Evolutionary conservation across 2,329 filamentous ascomycete species (phyloP).

Genomic region (Penicillium paneum): DNA sequence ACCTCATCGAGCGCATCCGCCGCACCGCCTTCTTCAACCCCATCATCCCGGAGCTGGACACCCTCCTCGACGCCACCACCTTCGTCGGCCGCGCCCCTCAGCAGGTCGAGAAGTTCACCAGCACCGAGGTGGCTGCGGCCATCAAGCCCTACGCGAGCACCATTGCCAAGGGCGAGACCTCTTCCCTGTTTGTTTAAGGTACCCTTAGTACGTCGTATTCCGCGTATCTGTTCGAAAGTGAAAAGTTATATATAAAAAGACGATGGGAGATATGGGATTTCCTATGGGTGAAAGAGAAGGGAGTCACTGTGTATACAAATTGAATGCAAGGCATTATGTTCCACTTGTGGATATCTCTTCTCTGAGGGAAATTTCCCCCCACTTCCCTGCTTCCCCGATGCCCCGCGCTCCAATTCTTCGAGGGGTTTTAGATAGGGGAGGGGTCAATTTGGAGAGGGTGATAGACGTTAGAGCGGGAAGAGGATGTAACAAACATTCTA

Average conservation of each 20-base stretch:
- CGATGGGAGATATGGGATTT: not conserved
- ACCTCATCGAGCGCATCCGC: conserved; percentile 75
- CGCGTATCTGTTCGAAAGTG: not conserved
- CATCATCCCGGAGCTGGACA: conserved; percentile 66
- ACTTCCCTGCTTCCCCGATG: conserved; percentile 14
- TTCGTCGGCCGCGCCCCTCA: conserved; percentile 57
- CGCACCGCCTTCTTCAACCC: conserved; percentile 69
- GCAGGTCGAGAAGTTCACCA: conserved; percentile 53
- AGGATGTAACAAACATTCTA: not conserved
- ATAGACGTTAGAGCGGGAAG: not conserved
- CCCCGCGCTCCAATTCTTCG: conserved; percentile 6
- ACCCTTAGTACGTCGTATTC: not conserved
- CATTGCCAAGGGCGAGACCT: conserved; percentile 37
- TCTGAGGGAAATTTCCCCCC: conserved; percentile 1
- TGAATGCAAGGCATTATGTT: not conserved
- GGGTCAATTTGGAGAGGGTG: not conserved
- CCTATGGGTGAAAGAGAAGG: not conserved
- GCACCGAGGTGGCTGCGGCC: conserved; percentile 49
- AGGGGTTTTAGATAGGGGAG: conserved; percentile 2
- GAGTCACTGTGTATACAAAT: not conserved
- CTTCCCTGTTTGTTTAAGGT: conserved; percentile 41
- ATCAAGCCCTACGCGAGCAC: conserved; percentile 47
- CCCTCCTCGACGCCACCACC: conserved; percentile 61
- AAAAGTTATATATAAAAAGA: conserved; percentile 8
- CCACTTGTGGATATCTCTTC: not conserved